A percentile compares a stretch with the other conserved stretches of the same genome.
These are phyloP conservation scores for Agaricales sp. DNA, from an alignment of 1,284 basidiomycete species.

Conservation along the genomic window DNA sequence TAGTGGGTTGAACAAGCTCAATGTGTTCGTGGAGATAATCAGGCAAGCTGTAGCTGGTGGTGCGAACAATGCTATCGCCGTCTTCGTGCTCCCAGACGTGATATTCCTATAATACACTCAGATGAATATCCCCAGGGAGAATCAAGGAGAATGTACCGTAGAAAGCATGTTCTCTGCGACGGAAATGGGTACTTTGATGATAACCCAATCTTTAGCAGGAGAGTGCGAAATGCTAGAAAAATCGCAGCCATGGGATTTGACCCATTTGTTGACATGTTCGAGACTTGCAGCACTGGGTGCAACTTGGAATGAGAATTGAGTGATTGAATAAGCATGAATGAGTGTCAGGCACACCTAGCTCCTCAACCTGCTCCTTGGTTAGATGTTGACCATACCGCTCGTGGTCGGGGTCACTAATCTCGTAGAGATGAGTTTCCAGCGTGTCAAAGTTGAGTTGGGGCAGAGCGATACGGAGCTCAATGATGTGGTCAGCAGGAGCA, in stretches of 20 bases:
- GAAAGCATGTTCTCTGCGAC: slow-evolving; percentile 60
- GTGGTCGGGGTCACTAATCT: slow-evolving; percentile 56
- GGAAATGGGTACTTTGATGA: slow-evolving; percentile 43
- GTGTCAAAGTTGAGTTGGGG: slow-evolving; percentile 51
- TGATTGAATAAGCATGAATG: neutral
- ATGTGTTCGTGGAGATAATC: slow-evolving; percentile 49
- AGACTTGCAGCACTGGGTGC: slow-evolving; percentile 46
- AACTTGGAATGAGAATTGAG: slow-evolving; percentile 17
- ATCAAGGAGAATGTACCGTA: slow-evolving; percentile 30
- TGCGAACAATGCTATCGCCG: slow-evolving; percentile 48
- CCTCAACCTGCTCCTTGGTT: slow-evolving; percentile 53
- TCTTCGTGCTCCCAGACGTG: slow-evolving; percentile 46
- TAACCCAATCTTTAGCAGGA: slow-evolving; percentile 61
- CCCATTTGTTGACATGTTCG: slow-evolving; percentile 48
- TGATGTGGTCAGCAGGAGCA: slow-evolving; percentile 35
- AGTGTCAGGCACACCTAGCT: slow-evolving; percentile 16
- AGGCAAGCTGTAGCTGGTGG: slow-evolving; percentile 64
- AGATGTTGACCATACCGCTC: slow-evolving; percentile 58
- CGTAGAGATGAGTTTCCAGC: slow-evolving; percentile 52
- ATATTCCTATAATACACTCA: slow-evolving; percentile 36
- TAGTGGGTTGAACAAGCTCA: slow-evolving; percentile 68
- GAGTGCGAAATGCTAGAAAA: slow-evolving; percentile 39
- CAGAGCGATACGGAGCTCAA: slow-evolving; percentile 54
- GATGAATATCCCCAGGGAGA: neutral
- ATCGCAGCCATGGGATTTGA: slow-evolving; percentile 43